Evolutionary conservation across 345 rosid species (phyloP).

Genomic region (Salix arbutifolia): DNA sequence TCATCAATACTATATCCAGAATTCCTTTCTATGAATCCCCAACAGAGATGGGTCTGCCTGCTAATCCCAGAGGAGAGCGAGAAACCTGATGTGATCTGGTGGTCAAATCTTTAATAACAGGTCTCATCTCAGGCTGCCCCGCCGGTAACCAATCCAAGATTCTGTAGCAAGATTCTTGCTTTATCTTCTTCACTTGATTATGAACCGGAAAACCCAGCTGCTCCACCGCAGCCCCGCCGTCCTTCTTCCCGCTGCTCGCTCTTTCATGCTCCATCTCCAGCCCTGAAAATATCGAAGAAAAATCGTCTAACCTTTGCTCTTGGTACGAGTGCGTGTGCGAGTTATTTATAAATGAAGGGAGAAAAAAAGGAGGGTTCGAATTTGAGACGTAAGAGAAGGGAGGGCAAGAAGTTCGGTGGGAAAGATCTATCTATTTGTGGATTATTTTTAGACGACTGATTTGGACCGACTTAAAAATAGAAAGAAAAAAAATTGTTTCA

Average conservation of each 20-base stretch:
- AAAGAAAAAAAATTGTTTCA: no score
- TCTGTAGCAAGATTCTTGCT: constrained; percentile 22
- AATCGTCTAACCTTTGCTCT: neutral
- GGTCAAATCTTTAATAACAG: constrained; percentile 20
- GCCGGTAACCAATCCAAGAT: constrained; percentile 19
- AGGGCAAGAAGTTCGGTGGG: neutral
- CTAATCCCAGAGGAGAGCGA: constrained; percentile 35
- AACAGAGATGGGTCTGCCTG: constrained; percentile 27
- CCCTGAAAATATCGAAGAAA: neutral
- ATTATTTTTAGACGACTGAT: neutral
- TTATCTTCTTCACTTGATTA: constrained; percentile 38
- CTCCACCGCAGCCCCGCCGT: neutral
- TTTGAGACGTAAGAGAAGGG: neutral
- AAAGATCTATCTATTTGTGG: neutral
- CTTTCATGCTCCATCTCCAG: neutral
- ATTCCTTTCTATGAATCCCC: constrained; percentile 11
- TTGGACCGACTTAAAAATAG: neutral
- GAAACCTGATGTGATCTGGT: constrained; percentile 20
- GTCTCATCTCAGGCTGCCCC: constrained; percentile 32
- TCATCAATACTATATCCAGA: neutral
- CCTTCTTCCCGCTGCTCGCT: neutral
- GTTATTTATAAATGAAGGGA: neutral
- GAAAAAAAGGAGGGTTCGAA: neutral
- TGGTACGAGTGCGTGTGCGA: neutral
- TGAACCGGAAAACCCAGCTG: constrained; percentile 19